phyloP scores from a whole-genome alignment of 176 grass and related monocot species.

The Ensete glaucum region DNA sequence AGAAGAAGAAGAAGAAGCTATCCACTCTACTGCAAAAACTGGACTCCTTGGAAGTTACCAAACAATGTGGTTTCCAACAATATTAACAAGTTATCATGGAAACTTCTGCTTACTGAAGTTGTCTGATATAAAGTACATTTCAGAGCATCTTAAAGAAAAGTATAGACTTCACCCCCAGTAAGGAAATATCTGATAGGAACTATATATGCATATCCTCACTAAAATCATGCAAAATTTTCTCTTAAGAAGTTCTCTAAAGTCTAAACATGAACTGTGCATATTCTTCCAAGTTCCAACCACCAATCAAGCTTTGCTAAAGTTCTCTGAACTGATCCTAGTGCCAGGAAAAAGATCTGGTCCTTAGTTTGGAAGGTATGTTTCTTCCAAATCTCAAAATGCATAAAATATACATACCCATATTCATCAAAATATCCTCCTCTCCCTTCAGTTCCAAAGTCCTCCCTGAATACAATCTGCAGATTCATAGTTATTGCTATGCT shows the following conservation, averaged over 20 bases:
- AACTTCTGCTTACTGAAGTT: too few relatives aligned
- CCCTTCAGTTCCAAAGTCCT: conserved; percentile 25
- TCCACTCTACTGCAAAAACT: too few relatives aligned
- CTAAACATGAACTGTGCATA: too few relatives aligned
- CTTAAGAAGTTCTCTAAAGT: neutral
- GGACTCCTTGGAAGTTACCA: too few relatives aligned
- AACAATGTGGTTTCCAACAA: too few relatives aligned
- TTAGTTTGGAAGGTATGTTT: neutral
- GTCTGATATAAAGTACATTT: neutral
- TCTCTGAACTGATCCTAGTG: neutral
- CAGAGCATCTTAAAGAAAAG: neutral
- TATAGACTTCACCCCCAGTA: neutral
- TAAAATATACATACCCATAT: conserved; percentile 62
- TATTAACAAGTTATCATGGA: too few relatives aligned
- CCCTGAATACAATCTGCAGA: conserved; percentile 95
- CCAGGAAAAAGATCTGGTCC: neutral
- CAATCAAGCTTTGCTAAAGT: too few relatives aligned
- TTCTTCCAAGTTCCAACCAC: too few relatives aligned
- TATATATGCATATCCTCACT: neutral
- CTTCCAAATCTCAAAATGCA: neutral
- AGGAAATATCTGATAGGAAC: neutral
- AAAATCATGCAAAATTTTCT: neutral
- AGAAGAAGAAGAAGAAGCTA: too few relatives aligned
- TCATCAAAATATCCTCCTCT: conserved; percentile 35
- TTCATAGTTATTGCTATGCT: neutral